These are phyloP conservation scores for Monosporascus sp. DNA, from an alignment of 2,329 filamentous ascomycete genomes.

Conservation along the genomic window DNA sequence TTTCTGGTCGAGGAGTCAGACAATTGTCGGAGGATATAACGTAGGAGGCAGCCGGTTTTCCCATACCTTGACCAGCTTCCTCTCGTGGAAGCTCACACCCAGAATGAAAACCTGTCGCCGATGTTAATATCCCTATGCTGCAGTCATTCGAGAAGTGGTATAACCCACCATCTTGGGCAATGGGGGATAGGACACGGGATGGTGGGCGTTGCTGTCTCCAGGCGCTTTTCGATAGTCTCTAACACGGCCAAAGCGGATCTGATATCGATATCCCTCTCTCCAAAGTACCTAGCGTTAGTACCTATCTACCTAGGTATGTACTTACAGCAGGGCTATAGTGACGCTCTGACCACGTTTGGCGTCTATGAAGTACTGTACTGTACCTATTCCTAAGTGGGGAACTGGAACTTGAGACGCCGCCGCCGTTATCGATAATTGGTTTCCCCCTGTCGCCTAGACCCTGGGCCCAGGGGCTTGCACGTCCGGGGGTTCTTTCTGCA, in stretches of 20 bases:
- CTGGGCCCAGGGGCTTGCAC: too few species aligned
- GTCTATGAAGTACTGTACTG: too few species aligned
- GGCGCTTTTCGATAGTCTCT: not conserved
- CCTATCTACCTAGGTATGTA: too few species aligned
- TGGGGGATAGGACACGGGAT: not conserved
- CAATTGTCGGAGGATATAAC: too few species aligned
- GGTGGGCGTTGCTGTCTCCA: not conserved
- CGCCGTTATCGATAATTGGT: not conserved
- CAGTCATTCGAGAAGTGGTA: not conserved
- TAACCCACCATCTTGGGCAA: slow-evolving; percentile 10
- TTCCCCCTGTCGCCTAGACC: too few species aligned
- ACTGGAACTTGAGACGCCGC: not conserved
- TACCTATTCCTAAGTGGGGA: not conserved
- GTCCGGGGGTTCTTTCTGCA: not conserved
- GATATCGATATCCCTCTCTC: too few species aligned
- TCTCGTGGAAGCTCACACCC: slow-evolving; percentile 79
- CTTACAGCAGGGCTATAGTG: not conserved
- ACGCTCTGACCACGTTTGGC: not conserved
- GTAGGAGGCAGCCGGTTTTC: not conserved
- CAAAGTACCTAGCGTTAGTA: too few species aligned
- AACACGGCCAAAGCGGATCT: too few species aligned
- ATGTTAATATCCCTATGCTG: not conserved
- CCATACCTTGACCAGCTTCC: slow-evolving; percentile 72
- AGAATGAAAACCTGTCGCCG: slow-evolving; percentile 69
- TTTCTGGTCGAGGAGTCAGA: slow-evolving; percentile 40